Conservation (phyloP, 2,329 filamentous ascomycete species). For the Aspergillus cejpii region DNA sequence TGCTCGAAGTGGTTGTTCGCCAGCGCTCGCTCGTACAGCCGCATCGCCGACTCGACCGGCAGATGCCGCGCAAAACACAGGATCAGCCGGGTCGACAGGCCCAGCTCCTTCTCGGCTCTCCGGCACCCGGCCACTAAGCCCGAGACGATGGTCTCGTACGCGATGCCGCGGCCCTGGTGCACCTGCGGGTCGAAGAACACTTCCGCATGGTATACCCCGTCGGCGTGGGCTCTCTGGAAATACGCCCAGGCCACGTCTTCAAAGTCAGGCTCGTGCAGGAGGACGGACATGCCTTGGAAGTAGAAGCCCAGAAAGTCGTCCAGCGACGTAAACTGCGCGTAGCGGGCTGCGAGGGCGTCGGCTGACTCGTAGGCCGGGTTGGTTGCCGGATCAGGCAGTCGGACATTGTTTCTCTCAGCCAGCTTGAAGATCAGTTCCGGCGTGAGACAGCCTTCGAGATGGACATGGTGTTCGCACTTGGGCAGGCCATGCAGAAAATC, state of each 20-base stretch:
- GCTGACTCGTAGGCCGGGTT: constrained; percentile 59
- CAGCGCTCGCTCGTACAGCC: constrained; percentile 38
- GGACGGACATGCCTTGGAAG: constrained; percentile 66
- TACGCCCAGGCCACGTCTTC: constrained; percentile 66
- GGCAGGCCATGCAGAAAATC: constrained; percentile 59
- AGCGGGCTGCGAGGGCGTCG: constrained; percentile 55
- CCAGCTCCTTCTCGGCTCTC: constrained; percentile 57
- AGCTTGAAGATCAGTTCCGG: constrained; percentile 64
- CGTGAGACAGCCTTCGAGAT: constrained; percentile 69
- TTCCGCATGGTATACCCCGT: constrained; percentile 66
- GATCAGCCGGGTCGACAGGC: constrained; percentile 59
- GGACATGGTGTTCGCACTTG: constrained; percentile 77
- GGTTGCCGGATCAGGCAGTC: constrained; percentile 48
- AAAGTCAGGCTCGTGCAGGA: constrained; percentile 61
- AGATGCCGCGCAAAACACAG: constrained; percentile 68
- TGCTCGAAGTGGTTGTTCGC: constrained; percentile 37
- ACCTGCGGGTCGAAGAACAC: constrained; percentile 78
- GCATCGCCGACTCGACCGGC: constrained; percentile 51
- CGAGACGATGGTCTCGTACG: constrained; percentile 56
- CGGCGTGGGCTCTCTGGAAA: constrained; percentile 56
- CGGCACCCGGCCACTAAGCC: constrained; percentile 57
- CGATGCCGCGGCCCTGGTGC: constrained; percentile 58
- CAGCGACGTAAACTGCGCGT: constrained; percentile 61
- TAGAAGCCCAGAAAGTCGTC: constrained; percentile 75
- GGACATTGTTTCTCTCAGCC: constrained; percentile 58